Evolutionary conservation across 805 yeast genomes (phyloP).

Genomic region (Wickerhamomyces alni): DNA sequence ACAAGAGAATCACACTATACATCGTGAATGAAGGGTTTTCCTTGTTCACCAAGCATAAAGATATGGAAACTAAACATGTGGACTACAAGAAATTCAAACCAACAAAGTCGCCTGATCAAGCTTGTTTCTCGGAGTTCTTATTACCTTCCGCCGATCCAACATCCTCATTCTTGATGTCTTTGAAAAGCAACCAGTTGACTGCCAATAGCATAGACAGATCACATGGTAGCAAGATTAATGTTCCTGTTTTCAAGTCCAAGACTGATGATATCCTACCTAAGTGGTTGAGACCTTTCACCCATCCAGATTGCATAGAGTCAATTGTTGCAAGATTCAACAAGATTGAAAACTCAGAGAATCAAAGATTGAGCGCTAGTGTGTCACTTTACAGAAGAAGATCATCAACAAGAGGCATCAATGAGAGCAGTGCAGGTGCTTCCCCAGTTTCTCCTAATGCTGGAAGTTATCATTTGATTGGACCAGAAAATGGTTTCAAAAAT

Average conservation of each 20-base stretch:
- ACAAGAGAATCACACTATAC: conserved; percentile 11
- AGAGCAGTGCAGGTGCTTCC: background rate
- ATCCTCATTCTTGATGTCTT: conserved; percentile 16
- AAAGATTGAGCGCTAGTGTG: conserved; percentile 18
- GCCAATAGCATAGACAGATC: conserved; percentile 6
- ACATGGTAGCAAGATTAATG: conserved; percentile 2
- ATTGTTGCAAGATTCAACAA: conserved; percentile 24
- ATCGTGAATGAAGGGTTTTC: conserved; percentile 19
- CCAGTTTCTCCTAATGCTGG: conserved; percentile 7
- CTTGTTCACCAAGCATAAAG: conserved; percentile 8
- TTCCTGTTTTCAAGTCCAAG: conserved; percentile 8
- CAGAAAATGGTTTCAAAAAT: conserved; percentile 43
- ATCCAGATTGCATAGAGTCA: conserved; percentile 14
- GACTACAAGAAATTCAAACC: conserved; percentile 14
- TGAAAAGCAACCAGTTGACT: conserved; percentile 13
- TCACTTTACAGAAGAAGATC: conserved; percentile 12
- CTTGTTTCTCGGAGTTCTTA: conserved; percentile 15
- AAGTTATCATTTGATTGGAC: conserved; percentile 2
- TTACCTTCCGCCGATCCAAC: conserved; percentile 22
- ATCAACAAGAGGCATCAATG: background rate
- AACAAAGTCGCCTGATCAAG: conserved; percentile 6
- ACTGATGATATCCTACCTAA: conserved; percentile 20
- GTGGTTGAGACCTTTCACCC: conserved; percentile 23
- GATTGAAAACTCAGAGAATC: conserved; percentile 30
- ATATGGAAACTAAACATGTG: background rate